phyloP scores from a whole-genome alignment of 345 rosid genomes.

The Acer negundo region DNA sequence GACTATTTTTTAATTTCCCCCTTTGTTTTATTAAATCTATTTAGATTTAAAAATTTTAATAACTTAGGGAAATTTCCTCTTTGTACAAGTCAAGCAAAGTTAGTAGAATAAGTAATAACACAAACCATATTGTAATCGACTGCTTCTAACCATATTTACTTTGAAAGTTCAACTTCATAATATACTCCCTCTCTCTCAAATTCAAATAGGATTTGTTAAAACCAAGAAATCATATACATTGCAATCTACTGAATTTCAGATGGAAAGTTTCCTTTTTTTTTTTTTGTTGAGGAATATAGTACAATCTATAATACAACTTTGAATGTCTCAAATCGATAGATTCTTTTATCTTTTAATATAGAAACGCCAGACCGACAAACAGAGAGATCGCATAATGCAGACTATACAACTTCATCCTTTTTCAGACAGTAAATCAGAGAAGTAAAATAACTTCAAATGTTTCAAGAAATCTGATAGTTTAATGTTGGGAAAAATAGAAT shows the following conservation, averaged over 20 bases:
- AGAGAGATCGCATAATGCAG: neutral
- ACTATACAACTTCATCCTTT: neutral
- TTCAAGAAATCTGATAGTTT: conserved; percentile 1
- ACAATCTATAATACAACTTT: neutral
- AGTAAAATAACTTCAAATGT: neutral
- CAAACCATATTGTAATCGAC: neutral
- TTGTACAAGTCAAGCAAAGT: too few species aligned
- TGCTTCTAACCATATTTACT: neutral
- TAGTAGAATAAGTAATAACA: too few species aligned
- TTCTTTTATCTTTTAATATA: neutral
- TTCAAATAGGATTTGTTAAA: neutral
- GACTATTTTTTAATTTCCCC: too few species aligned
- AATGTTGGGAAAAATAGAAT: neutral
- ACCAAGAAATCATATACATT: neutral
- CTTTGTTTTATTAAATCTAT: too few species aligned
- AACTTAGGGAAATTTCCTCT: too few species aligned
- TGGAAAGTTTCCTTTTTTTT: neutral
- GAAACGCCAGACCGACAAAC: neutral
- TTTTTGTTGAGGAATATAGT: neutral
- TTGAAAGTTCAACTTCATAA: neutral
- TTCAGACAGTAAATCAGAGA: neutral
- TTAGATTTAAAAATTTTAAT: too few species aligned
- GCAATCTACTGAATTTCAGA: neutral
- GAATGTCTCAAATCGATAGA: neutral
- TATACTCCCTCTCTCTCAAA: neutral